Base-by-base conservation (phyloP, 2,329 filamentous ascomycete species). In the Ploettnerulaceae sp. region DNA sequence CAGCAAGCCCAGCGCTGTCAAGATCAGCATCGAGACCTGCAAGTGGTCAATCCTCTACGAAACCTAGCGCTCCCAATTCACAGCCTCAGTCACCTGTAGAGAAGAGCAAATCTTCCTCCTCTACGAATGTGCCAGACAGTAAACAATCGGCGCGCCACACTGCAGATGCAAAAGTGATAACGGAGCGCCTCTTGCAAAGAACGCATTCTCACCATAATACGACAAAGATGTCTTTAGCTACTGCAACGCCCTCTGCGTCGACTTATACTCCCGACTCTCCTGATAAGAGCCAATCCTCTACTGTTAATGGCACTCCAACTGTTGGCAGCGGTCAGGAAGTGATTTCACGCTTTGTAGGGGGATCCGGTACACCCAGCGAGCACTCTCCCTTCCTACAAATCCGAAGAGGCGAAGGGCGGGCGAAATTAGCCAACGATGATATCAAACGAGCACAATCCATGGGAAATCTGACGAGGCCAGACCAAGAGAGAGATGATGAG, bases 121-220 rank as follows among this genome's bases (percentile, higher is more conserved):
- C 24, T 20, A 17, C 49, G 39, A 56, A 59, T 53, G 56, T 54
- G 29, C 22, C 36, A 20, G 43, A 43, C 6, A 42, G 64, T 59
- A 48, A 56, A n/a, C 56, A 61, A 15, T 65, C 67, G 18, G 66
- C 70, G 29, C 69, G 67, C 47, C 66, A 71, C 48, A 69, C 67
- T 22, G 60, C 66, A 11, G 81, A 82, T 58, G 82, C 79, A 50
- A 77, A 81, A 57, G 78, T 82, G 51, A 75, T 86, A 41, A 86
- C 83, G 5, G 81, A 82, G 22, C 74, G 81, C 48, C 66, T 87
- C 28, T 71, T 89, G 2, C 77, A 84, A 59, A 75, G 83, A 55
- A 79, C 73, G 7, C 74, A 79, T 0, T 81, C 80, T 4, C 73
- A 76, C 51, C n/a, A n/a, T n/a, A 75, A 77, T 3, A 77, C 81